Percentiles rank a stretch among this genome's conserved stretches.
These are phyloP conservation scores for Nigrograna mackinnonii DNA, from an alignment of 2,329 filamentous ascomycete genomes.

Conservation along the genomic window DNA sequence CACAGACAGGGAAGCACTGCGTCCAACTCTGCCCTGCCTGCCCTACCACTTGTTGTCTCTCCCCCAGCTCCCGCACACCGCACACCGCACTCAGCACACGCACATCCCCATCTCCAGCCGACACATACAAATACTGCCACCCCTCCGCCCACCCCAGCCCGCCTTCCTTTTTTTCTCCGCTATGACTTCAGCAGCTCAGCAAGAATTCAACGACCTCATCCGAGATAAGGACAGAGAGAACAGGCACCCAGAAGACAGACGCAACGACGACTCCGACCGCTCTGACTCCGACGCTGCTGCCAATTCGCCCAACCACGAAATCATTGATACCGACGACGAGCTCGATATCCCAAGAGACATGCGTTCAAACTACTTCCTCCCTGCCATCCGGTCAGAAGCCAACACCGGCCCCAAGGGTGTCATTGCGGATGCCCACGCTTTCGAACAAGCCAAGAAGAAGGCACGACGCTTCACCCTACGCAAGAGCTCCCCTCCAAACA, in stretches of 20 bases:
- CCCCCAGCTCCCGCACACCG: constrained; percentile 5
- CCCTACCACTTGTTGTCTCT: constrained; percentile 11
- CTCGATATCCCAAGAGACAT: constrained; percentile 54
- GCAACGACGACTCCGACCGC: constrained; percentile 61
- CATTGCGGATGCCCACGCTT: constrained; percentile 80
- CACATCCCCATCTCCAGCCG: constrained; percentile 5
- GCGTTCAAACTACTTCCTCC: constrained; percentile 58
- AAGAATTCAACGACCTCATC: constrained; percentile 57
- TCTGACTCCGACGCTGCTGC: constrained; percentile 62
- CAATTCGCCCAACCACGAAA: constrained; percentile 59
- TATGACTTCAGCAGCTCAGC: constrained; percentile 52
- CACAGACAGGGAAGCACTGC: too few species aligned
- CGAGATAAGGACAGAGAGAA: constrained; percentile 48
- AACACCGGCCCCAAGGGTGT: constrained; percentile 86
- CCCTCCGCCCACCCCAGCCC: constrained; percentile 9
- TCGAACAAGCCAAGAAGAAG: constrained; percentile 65
- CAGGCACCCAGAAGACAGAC: constrained; percentile 53
- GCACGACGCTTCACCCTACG: constrained; percentile 38
- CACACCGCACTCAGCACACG: constrained; percentile 10
- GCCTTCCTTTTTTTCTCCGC: constrained; percentile 19
- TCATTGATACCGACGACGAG: constrained; percentile 56
- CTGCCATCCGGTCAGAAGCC: constrained; percentile 67
- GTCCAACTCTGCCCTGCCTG: too few species aligned
- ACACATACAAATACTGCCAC: constrained; percentile 28
- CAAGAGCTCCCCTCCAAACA: constrained; percentile 21